A percentile compares a stretch with the other conserved stretches of the same genome.
Conservation (phyloP, 208 protist genomes). For the Naegleria lovaniensis region DNA sequence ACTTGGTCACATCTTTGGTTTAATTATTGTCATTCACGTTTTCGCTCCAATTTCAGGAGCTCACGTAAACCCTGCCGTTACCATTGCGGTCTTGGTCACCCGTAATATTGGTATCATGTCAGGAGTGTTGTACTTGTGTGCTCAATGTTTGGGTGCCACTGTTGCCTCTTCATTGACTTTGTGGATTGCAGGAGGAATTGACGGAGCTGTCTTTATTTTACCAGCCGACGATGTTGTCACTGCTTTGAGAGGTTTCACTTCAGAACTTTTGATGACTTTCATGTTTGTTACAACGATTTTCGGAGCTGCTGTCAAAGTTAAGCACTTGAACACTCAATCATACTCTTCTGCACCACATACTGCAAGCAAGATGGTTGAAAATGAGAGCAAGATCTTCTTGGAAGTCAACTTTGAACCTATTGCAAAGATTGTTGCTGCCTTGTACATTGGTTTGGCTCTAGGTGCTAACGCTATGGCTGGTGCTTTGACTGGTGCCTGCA, state of each 20-base stretch:
- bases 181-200: neutral
- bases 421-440: neutral
- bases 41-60: conserved; percentile 16
- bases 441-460: neutral
- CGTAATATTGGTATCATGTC: conserved; percentile 18
- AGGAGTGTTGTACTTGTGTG: conserved; percentile 1
- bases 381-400: neutral
- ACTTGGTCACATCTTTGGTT: conserved; percentile 1
- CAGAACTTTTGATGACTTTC: conserved; percentile 16
- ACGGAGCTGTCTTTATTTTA: neutral
- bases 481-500: neutral
- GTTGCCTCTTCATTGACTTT: neutral
- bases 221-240: neutral
- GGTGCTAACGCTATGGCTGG: neutral
- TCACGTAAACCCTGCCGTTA: conserved; percentile 29
- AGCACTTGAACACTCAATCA: conserved; percentile 5
- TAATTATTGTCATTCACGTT: neutral
- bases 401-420: neutral
- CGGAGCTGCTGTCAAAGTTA: neutral
- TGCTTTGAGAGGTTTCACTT: neutral
- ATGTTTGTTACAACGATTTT: neutral
- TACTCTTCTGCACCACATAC: neutral
- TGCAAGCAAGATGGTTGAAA: neutral
- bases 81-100: neutral
- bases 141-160: conserved; percentile 17